Conservation (phyloP, 2,329 filamentous ascomycete genomes). For the Fusarium tanahbumbuense region DNA sequence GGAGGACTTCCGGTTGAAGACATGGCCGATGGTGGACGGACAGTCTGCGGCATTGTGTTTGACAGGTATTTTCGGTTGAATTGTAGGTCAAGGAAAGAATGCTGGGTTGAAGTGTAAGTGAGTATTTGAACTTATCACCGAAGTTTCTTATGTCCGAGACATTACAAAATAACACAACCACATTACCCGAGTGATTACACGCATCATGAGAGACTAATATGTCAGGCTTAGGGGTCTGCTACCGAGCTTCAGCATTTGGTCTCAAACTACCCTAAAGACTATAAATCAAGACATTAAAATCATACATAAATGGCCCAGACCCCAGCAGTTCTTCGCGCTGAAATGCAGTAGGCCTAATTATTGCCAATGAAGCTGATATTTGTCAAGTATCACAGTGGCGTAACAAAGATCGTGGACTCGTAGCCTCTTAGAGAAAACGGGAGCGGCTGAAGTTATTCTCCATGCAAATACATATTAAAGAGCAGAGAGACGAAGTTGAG, state of each 20-base stretch:
- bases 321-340: no score
- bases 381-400: background rate
- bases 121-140: constrained; percentile 33
- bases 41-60: background rate
- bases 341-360: background rate
- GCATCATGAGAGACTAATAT: no score
- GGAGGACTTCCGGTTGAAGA: constrained; percentile 17
- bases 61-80: background rate
- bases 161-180: rapidly evolving
- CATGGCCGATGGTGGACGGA: constrained; percentile 7
- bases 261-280: background rate
- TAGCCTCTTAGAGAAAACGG: background rate
- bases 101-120: constrained; percentile 19
- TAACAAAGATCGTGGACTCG: background rate
- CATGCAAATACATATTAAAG: rapidly evolving
- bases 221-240: background rate
- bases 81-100: background rate
- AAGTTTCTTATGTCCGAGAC: constrained; percentile 21
- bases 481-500: no score
- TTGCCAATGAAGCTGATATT: background rate
- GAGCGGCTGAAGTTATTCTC: background rate
- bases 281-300: background rate
- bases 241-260: background rate
- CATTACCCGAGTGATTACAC: rapidly evolving
- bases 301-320: background rate